Conservation (phyloP, 129 eudicot species). For the Flaveria linearis region DNA sequence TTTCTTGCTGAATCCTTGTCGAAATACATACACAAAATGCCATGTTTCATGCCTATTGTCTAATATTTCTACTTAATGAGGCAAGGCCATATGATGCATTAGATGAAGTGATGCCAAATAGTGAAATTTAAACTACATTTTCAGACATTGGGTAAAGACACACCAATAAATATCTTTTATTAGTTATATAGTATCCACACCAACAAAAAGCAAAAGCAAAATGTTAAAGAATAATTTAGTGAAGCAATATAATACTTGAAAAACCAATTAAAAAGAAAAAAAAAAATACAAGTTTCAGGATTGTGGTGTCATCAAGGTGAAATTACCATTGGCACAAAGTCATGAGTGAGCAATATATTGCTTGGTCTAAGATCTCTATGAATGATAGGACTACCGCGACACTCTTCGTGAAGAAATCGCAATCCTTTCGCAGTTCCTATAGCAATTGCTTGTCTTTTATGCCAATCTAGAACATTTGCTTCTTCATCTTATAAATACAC, state of each 20-base stretch:
- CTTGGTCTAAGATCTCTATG: constrained; percentile 86
- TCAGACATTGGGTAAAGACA: background rate
- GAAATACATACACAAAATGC: background rate
- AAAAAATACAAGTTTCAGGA: background rate
- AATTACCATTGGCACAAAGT: constrained; percentile 79
- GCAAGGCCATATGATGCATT: background rate
- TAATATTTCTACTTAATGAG: background rate
- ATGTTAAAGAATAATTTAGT: no score
- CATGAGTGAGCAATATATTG: constrained; percentile 81
- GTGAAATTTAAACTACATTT: background rate
- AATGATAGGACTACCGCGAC: constrained; percentile 80
- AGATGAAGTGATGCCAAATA: background rate
- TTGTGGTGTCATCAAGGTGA: background rate
- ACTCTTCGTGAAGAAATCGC: constrained; percentile 85
- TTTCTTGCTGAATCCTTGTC: background rate
- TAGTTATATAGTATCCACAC: no score
- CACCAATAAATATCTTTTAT: no score
- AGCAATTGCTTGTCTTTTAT: constrained; percentile 66
- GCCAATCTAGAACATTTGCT: constrained; percentile 66
- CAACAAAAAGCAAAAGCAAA: no score
- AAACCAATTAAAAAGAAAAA: no score
- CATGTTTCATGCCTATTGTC: background rate
- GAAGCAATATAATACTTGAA: no score
- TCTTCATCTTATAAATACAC: constrained; percentile 40
- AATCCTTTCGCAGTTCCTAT: constrained; percentile 86